Conservation (phyloP, 768 basidiomycete genomes). For the Melanogaster broomeanus region DNA sequence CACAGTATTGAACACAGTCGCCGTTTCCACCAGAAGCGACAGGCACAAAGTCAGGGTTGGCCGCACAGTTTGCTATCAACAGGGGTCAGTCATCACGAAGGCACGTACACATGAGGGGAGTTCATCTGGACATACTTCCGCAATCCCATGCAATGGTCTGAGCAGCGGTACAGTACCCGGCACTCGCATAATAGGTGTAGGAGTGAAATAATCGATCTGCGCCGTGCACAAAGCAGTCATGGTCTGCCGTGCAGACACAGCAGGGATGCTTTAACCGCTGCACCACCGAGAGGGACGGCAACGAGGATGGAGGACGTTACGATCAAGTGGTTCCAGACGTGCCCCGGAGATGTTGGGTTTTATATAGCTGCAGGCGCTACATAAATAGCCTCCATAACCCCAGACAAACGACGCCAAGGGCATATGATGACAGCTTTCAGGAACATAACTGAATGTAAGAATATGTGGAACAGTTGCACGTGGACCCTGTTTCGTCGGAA, state of each 20-base stretch:
- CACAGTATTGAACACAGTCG: constrained; percentile 43
- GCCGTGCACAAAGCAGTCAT: constrained; percentile 39
- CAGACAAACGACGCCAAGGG: too few species aligned
- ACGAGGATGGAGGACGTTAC: constrained; percentile 1
- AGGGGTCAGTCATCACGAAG: background rate
- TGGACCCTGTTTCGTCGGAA: background rate
- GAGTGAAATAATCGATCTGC: constrained; percentile 44
- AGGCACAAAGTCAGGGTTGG: constrained; percentile 49
- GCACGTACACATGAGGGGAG: background rate
- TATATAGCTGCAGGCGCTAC: too few species aligned
- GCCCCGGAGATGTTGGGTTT: too few species aligned
- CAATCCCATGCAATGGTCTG: constrained; percentile 52
- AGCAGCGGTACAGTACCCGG: constrained; percentile 49
- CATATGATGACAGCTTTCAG: too few species aligned
- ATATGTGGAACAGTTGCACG: too few species aligned
- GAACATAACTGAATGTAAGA: too few species aligned
- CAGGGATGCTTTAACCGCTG: constrained; percentile 37
- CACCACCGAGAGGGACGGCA: background rate
- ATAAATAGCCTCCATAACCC: too few species aligned
- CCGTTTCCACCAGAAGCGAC: constrained; percentile 52
- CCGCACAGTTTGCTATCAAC: constrained; percentile 44
- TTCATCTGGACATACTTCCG: constrained; percentile 43
- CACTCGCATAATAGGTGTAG: constrained; percentile 51
- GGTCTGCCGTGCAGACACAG: too few species aligned
- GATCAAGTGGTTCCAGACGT: too few species aligned